Evolutionary conservation across 371 early-diverging fungal genomes (phyloP).

Genomic region (Mortierella sp.): DNA sequence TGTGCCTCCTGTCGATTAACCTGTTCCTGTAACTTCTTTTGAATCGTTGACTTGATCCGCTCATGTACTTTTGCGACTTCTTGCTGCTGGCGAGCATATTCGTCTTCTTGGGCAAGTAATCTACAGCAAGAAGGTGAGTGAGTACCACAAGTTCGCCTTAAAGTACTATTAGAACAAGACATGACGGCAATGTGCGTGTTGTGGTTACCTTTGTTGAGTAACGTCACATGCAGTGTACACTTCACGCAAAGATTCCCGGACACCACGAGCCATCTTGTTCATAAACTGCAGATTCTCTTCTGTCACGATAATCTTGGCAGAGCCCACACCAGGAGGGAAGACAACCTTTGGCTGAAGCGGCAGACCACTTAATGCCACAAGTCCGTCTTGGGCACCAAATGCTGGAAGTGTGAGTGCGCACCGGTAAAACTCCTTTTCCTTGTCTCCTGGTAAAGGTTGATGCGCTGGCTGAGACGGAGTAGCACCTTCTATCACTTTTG

Average conservation of each 20-base stretch:
- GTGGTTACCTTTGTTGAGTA: slow-evolving; percentile 44
- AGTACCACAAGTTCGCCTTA: no score
- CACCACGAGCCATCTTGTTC: slow-evolving; percentile 38
- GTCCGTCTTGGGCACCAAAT: slow-evolving; percentile 28
- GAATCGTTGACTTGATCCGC: slow-evolving; percentile 1
- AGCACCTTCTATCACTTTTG: background rate
- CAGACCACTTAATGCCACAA: slow-evolving; percentile 28
- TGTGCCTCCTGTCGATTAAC: slow-evolving; percentile 27
- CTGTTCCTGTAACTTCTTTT: slow-evolving; percentile 23
- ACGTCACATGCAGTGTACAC: slow-evolving; percentile 43
- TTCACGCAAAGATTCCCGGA: slow-evolving; percentile 44
- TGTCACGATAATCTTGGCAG: slow-evolving; percentile 40
- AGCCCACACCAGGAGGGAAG: slow-evolving; percentile 34
- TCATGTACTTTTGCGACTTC: slow-evolving; percentile 21
- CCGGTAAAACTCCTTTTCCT: slow-evolving; percentile 12
- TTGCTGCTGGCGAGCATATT: slow-evolving; percentile 35
- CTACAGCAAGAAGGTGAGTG: slow-evolving; percentile 8
- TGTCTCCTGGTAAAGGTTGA: background rate
- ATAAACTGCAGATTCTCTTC: slow-evolving; percentile 47
- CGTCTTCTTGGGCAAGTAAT: slow-evolving; percentile 25
- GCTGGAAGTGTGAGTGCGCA: slow-evolving; percentile 21
- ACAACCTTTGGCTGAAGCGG: slow-evolving; percentile 42
- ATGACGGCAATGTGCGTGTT: no score
- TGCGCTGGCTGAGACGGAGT: background rate
- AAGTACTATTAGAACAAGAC: background rate